Evolutionary conservation across 1,139 yeast genomes (phyloP).

Genomic region (Yamadazyma sp.): DNA sequence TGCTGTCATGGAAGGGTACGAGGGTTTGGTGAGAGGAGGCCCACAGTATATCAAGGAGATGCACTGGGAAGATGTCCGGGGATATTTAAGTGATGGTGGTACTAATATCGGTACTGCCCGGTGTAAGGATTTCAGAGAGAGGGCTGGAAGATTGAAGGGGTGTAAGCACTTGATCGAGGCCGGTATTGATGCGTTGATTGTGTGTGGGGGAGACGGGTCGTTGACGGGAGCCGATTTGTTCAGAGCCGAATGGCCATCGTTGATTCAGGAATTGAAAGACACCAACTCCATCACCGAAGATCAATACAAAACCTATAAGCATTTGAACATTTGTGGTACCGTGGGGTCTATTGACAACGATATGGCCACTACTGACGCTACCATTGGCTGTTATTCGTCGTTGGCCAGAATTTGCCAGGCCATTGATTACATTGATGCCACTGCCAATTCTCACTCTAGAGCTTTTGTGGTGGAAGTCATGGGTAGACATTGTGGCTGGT

Average conservation of each 20-base stretch:
- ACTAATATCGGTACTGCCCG: conserved; percentile 96
- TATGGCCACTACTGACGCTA: conserved; percentile 94
- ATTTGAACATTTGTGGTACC: conserved; percentile 87
- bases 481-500: conserved; percentile 99
- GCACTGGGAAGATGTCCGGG: conserved; percentile 92
- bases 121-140: conserved; percentile 79
- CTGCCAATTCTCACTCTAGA: conserved; percentile 94
- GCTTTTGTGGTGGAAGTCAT: conserved; percentile 97
- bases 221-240: conserved; percentile 95
- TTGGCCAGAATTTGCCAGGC: conserved; percentile 90
- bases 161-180: conserved; percentile 81
- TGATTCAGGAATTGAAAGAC: conserved; percentile 66
- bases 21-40: conserved; percentile 89
- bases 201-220: conserved; percentile 99
- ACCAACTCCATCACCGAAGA: conserved; percentile 54
- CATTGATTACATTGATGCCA: conserved; percentile 93
- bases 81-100: conserved; percentile 90
- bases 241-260: conserved; percentile 91
- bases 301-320: conserved; percentile 59
- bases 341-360: conserved; percentile 98
- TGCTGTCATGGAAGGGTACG: conserved; percentile 93
- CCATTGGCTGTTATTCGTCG: conserved; percentile 95
- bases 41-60: conserved; percentile 63
- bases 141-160: conserved; percentile 78
- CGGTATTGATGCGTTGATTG: conserved; percentile 93